Percentiles rank a stretch among this genome's conserved stretches.
These are phyloP conservation scores for Leccinum barrowsii DNA, from an alignment of 768 basidiomycete genomes.

Conservation along the genomic window DNA sequence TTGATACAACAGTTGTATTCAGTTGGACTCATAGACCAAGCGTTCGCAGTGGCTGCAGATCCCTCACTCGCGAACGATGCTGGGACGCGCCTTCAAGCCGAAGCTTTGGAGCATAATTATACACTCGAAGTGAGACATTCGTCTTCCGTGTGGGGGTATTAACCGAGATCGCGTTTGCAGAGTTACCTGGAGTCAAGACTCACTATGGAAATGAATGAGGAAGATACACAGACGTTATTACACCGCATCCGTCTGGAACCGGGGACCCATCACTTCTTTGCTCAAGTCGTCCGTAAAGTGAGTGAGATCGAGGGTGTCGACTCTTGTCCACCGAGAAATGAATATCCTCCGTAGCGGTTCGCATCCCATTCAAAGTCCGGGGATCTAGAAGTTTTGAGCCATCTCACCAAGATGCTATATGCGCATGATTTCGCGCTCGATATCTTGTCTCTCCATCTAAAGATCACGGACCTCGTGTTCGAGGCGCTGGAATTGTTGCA, in stretches of 20 bases:
- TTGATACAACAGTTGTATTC: conserved; percentile 50
- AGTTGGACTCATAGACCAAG: conserved; percentile 51
- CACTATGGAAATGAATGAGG: conserved; percentile 43
- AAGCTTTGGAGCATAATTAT: conserved; percentile 57
- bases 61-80: conserved; percentile 47
- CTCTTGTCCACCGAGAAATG: not conserved
- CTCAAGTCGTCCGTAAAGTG: conserved; percentile 57
- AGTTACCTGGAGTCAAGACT: conserved; percentile 57
- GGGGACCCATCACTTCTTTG: conserved; percentile 54
- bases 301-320: conserved; percentile 8
- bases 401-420: conserved; percentile 65
- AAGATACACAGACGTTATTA: conserved; percentile 35
- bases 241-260: conserved; percentile 52
- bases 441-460: conserved; percentile 63
- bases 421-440: conserved; percentile 59
- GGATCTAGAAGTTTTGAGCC: conserved; percentile 68
- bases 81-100: conserved; percentile 47
- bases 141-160: not conserved
- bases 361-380: conserved; percentile 44
- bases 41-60: conserved; percentile 50
- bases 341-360: conserved; percentile 48
- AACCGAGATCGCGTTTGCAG: conserved; percentile 11
- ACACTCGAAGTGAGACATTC: conserved; percentile 50
- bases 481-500: conserved; percentile 60
- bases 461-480: conserved; percentile 61